Conservation (phyloP, 148 eudicot genomes). For the Chenopodium quinoa region DNA sequence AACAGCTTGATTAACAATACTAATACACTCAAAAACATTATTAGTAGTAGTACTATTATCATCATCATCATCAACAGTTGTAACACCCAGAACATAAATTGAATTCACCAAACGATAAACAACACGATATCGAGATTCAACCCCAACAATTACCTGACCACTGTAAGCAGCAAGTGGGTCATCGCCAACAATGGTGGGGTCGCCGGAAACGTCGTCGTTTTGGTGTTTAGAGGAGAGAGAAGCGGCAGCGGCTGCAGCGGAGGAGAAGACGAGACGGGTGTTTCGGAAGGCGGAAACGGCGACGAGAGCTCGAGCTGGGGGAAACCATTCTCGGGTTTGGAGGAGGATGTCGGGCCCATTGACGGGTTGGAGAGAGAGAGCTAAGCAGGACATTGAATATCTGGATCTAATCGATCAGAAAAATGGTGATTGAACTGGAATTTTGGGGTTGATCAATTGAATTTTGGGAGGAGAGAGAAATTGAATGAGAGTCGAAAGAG, state of each 20-base stretch:
- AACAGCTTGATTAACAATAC: conserved; percentile 85
- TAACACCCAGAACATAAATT: conserved; percentile 78
- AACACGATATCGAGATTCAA: conserved; percentile 70
- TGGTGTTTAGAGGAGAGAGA: conserved; percentile 39
- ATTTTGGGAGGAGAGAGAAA: neutral
- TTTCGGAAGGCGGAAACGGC: conserved; percentile 78
- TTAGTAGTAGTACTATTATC: conserved; percentile 7
- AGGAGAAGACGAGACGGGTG: conserved; percentile 71
- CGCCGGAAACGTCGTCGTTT: conserved; percentile 44
- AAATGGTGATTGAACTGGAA: neutral
- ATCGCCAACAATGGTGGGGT: conserved; percentile 69
- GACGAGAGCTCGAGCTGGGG: conserved; percentile 85
- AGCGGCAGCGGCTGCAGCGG: conserved; percentile 34
- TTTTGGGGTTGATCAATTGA: conserved; percentile 8
- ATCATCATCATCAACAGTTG: conserved; percentile 61
- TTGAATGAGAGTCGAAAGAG: neutral
- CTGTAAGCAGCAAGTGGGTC: conserved; percentile 87
- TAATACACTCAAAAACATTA: conserved; percentile 82
- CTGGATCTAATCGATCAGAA: neutral
- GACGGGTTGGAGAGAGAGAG: conserved; percentile 83
- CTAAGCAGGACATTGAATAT: conserved; percentile 69
- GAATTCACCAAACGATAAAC: conserved; percentile 87
- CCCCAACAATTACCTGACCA: conserved; percentile 88
- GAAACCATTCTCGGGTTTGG: conserved; percentile 98
- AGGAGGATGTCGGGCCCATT: conserved; percentile 85